Conservation (phyloP, 164 flowering plant species). For the Macadamia integrifolia region DNA sequence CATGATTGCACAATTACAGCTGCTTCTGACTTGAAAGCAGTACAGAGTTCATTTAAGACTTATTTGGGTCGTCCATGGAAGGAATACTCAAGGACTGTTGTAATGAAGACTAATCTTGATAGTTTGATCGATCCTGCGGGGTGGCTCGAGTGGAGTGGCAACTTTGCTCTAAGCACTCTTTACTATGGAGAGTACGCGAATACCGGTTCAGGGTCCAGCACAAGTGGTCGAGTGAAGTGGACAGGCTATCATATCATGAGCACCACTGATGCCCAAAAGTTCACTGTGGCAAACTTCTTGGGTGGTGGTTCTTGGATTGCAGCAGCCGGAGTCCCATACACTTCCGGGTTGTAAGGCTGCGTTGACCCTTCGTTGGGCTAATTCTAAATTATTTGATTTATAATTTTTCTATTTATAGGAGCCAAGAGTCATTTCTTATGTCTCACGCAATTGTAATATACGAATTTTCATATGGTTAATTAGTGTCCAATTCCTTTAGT, state of each 20-base stretch:
- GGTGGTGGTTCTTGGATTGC: constrained; percentile 53
- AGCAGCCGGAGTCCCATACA: constrained; percentile 41
- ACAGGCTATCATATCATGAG: constrained; percentile 36
- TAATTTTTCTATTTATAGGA: too few relatives aligned
- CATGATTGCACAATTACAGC: constrained; percentile 33
- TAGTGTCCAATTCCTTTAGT: too few relatives aligned
- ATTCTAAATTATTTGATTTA: too few relatives aligned
- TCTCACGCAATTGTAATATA: too few relatives aligned
- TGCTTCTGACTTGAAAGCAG: constrained; percentile 16
- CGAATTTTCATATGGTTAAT: too few relatives aligned
- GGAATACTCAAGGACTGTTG: constrained; percentile 49
- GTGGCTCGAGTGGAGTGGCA: constrained; percentile 52
- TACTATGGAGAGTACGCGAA: constrained; percentile 60
- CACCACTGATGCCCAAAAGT: constrained; percentile 34
- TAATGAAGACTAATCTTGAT: constrained; percentile 35
- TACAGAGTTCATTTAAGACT: constrained; percentile 15
- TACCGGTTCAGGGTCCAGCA: constrained; percentile 38
- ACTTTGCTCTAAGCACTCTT: constrained; percentile 37
- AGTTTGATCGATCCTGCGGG: constrained; percentile 37
- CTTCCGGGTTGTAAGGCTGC: constrained; percentile 28
- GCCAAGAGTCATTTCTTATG: too few relatives aligned
- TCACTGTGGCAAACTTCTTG: constrained; percentile 44
- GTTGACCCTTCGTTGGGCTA: too few relatives aligned
- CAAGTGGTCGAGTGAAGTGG: constrained; percentile 47
- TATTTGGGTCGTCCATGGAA: constrained; percentile 64